These are phyloP conservation scores for Drechslerella stenobrocha DNA, from an alignment of 2,329 filamentous ascomycete genomes.

Conservation along the genomic window DNA sequence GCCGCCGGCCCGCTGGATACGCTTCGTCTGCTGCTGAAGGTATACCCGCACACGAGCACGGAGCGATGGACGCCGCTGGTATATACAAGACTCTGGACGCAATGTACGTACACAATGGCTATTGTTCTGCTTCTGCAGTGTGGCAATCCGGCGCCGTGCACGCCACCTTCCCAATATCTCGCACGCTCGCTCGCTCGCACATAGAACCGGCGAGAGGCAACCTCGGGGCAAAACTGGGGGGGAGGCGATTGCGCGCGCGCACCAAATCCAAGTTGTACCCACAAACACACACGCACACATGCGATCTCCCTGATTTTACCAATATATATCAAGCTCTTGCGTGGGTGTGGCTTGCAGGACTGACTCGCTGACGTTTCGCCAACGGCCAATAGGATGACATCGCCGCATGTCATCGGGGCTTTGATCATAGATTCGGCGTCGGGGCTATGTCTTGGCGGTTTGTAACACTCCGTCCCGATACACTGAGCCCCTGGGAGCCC, in stretches of 20 bases:
- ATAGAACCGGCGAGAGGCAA: too few species aligned
- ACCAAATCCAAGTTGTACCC: too few species aligned
- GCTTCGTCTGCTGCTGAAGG: too few species aligned
- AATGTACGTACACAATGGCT: slow-evolving; percentile 31
- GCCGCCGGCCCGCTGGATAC: neutral
- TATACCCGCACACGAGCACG: too few species aligned
- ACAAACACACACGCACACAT: too few species aligned
- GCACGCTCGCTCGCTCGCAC: too few species aligned
- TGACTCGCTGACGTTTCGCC: slow-evolving; percentile 19
- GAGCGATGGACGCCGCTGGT: slow-evolving; percentile 41
- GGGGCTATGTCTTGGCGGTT: slow-evolving; percentile 51
- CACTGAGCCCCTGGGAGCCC: neutral
- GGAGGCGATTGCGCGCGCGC: too few species aligned
- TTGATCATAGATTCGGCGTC: slow-evolving; percentile 52
- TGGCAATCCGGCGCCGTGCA: too few species aligned
- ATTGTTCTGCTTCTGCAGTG: slow-evolving; percentile 8
- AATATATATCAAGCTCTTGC: neutral
- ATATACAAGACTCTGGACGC: slow-evolving; percentile 48
- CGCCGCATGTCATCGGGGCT: slow-evolving; percentile 51
- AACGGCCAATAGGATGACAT: slow-evolving; percentile 50
- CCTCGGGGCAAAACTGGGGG: neutral
- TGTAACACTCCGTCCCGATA: slow-evolving; percentile 19
- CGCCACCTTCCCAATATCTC: too few species aligned
- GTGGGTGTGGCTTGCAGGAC: slow-evolving; percentile 17
- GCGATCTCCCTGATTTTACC: too few species aligned